Conservation (phyloP, 805 yeast species). For the Wickerhamiella lipophila region DNA sequence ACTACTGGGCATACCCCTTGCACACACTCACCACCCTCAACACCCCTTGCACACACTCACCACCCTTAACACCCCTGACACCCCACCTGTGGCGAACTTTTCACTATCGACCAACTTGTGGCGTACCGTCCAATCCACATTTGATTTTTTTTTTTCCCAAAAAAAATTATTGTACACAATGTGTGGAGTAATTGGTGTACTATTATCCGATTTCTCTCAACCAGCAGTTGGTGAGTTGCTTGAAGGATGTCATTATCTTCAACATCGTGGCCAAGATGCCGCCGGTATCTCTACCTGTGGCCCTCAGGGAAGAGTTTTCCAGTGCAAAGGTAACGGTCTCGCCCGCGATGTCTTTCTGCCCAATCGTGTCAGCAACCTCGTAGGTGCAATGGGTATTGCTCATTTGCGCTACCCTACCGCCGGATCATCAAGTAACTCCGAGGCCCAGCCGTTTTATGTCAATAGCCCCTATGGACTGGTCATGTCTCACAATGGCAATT, state of each 20-base stretch:
- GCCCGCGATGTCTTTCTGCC: slow-evolving; percentile 94
- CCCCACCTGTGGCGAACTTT: not conserved
- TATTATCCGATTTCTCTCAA: slow-evolving; percentile 58
- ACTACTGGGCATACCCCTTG: too few species aligned
- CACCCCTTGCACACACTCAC: too few species aligned
- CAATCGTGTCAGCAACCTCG: slow-evolving; percentile 58
- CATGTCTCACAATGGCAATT: slow-evolving; percentile 85
- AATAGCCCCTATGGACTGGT: slow-evolving; percentile 93
- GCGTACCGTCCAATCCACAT: not conserved
- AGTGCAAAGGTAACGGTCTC: slow-evolving; percentile 98
- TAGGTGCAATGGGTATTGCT: slow-evolving; percentile 91
- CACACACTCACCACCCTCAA: too few species aligned
- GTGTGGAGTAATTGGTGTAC: slow-evolving; percentile 94
- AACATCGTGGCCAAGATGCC: slow-evolving; percentile 98
- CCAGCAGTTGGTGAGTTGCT: slow-evolving; percentile 80
- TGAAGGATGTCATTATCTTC: slow-evolving; percentile 85
- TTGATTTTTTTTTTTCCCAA: not conserved
- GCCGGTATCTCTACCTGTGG: slow-evolving; percentile 99
- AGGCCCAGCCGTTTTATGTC: slow-evolving; percentile 97
- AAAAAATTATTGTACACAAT: slow-evolving; percentile 29
- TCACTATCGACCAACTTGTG: not conserved
- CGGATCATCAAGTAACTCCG: slow-evolving; percentile 87
- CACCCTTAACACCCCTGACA: too few species aligned
- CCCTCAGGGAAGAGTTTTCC: slow-evolving; percentile 80
- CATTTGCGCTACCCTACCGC: slow-evolving; percentile 96